Evolutionary conservation across 2,329 filamentous ascomycete species (phyloP).

Genomic region (Aspergillus neoniger): DNA sequence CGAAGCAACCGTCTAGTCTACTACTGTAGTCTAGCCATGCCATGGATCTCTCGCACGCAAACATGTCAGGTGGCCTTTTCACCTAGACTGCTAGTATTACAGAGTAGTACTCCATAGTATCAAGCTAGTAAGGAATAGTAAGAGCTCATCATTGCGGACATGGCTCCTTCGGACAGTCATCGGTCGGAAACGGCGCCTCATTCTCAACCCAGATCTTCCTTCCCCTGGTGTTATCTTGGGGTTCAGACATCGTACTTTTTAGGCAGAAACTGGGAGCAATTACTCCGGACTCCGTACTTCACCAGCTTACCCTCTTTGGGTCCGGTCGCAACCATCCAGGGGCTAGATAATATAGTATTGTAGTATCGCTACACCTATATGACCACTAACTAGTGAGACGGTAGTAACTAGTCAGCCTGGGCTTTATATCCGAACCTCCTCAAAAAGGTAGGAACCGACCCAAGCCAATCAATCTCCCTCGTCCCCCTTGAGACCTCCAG

Average conservation of each 20-base stretch:
- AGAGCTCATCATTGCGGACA: too few species aligned
- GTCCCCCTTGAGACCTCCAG: too few species aligned
- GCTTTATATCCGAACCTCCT: background rate
- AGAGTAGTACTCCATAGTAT: too few species aligned
- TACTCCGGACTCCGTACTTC: background rate
- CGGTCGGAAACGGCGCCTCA: background rate
- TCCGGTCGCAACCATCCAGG: background rate
- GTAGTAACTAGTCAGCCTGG: background rate
- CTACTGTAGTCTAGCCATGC: background rate
- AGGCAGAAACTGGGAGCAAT: background rate
- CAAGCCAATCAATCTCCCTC: background rate
- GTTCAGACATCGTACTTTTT: background rate
- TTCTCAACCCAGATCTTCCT: background rate
- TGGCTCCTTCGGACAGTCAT: too few species aligned
- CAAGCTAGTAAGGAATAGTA: too few species aligned
- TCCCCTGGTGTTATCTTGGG: background rate
- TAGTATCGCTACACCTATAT: too few species aligned
- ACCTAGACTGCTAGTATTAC: too few species aligned
- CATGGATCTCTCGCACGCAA: too few species aligned
- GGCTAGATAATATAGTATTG: too few species aligned
- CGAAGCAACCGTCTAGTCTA: background rate
- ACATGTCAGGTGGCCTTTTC: background rate
- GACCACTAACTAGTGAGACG: background rate
- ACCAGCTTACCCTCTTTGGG: background rate
- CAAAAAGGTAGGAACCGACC: background rate